These are phyloP conservation scores for Cutaneotrichosporon cyanovorans DNA, from an alignment of 1,284 basidiomycete genomes.

Conservation along the genomic window DNA sequence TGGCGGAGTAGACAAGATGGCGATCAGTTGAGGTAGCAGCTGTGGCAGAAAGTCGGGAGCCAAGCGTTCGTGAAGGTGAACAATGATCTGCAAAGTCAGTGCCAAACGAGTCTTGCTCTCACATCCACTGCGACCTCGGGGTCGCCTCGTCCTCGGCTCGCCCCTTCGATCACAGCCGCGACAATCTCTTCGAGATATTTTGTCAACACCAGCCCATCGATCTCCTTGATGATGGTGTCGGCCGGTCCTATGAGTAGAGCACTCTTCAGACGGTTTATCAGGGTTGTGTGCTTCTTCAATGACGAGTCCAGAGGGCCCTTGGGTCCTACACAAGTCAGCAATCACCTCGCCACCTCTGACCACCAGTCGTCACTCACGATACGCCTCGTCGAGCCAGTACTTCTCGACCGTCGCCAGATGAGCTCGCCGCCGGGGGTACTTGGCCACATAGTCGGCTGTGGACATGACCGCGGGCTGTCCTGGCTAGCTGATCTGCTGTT, in stretches of 20 bases:
- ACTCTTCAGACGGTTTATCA: constrained; percentile 74
- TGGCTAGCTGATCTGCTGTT: too few species aligned
- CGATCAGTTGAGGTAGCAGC: constrained; percentile 58
- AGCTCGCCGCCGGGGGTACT: constrained; percentile 31
- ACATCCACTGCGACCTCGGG: constrained; percentile 88
- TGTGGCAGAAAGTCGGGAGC: constrained; percentile 66
- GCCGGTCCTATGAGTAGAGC: constrained; percentile 39
- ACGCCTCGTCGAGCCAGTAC: constrained; percentile 44
- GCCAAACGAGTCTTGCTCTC: too few species aligned
- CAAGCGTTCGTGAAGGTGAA: constrained; percentile 81
- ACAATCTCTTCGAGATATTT: constrained; percentile 96
- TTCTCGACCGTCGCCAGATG: constrained; percentile 35
- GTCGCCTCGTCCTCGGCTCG: constrained; percentile 73
- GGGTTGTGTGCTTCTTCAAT: constrained; percentile 83
- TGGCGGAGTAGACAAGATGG: constrained; percentile 56
- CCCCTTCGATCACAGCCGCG: constrained; percentile 76
- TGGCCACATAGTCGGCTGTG: constrained; percentile 40
- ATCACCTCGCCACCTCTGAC: neutral
- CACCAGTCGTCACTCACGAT: constrained; percentile 26
- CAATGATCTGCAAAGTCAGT: constrained; percentile 60
- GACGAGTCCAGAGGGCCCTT: constrained; percentile 67
- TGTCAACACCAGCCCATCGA: constrained; percentile 77
- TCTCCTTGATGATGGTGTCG: constrained; percentile 82
- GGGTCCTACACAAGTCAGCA: constrained; percentile 29
- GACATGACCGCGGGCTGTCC: constrained; percentile 18